These are phyloP conservation scores for Penicillium capsulatum DNA, from an alignment of 2,329 filamentous ascomycete species.

Conservation along the genomic window DNA sequence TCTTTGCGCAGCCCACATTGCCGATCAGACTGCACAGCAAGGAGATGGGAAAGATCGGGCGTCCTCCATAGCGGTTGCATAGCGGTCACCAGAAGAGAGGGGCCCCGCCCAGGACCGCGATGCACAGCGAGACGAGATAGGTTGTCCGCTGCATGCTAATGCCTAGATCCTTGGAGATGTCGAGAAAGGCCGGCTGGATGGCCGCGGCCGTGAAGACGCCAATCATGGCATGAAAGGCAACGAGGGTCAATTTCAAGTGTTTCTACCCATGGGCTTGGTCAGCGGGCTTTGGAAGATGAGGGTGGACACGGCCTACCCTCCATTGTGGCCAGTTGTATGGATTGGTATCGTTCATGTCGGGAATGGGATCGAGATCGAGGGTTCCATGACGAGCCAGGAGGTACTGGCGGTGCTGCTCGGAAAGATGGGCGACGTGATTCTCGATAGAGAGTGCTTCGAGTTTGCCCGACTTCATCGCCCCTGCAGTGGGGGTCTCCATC, in stretches of 20 bases:
- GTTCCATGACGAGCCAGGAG: slow-evolving; percentile 53
- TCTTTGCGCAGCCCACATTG: slow-evolving; percentile 52
- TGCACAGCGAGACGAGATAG: slow-evolving; percentile 54
- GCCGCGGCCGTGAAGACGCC: slow-evolving; percentile 50
- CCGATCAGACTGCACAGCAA: slow-evolving; percentile 44
- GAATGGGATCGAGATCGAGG: slow-evolving; percentile 52
- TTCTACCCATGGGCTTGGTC: slow-evolving; percentile 14
- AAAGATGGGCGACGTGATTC: slow-evolving; percentile 18
- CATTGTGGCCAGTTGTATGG: slow-evolving; percentile 55
- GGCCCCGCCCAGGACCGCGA: slow-evolving; percentile 49
- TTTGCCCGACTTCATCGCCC: slow-evolving; percentile 13
- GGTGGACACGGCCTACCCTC: no score
- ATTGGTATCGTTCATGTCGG: slow-evolving; percentile 48
- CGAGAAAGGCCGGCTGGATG: slow-evolving; percentile 52
- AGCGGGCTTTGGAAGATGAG: no score
- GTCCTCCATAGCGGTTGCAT: slow-evolving; percentile 50
- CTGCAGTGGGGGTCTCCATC: no score
- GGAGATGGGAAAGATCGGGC: slow-evolving; percentile 52
- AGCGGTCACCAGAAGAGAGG: slow-evolving; percentile 55
- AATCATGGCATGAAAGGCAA: slow-evolving; percentile 52
- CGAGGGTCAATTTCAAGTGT: slow-evolving; percentile 44
- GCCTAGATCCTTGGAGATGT: slow-evolving; percentile 49
- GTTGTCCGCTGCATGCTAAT: slow-evolving; percentile 48
- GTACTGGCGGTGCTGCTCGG: slow-evolving; percentile 42
- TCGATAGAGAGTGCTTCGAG: slow-evolving; percentile 15